Evolutionary conservation across 2,329 filamentous ascomycete genomes (phyloP).

Genomic region (Exserohilum rostratum): DNA sequence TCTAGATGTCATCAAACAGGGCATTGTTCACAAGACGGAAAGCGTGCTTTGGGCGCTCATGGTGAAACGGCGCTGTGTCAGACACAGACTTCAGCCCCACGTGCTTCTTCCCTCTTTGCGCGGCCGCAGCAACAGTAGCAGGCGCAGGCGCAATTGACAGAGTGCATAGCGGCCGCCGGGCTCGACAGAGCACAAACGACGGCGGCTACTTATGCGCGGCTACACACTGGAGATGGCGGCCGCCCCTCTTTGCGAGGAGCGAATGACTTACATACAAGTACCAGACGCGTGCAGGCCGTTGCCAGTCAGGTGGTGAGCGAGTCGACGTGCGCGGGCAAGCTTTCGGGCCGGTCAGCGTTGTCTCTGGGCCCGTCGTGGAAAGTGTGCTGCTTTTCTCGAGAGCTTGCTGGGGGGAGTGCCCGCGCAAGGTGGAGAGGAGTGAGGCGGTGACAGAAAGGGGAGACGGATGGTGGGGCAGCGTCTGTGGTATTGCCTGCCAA

Average conservation of each 20-base stretch:
- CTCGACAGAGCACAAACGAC: conserved; percentile 4
- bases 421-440: conserved; percentile 14
- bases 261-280: conserved; percentile 10
- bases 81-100: conserved; percentile 31
- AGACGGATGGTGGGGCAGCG: conserved; percentile 19
- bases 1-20: conserved; percentile 14
- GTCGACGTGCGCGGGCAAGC: neutral
- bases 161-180: neutral
- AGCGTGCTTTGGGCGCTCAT: conserved; percentile 26
- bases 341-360: neutral
- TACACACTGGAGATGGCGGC: neutral
- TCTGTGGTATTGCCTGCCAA: conserved; percentile 12
- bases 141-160: neutral
- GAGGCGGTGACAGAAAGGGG: conserved; percentile 21
- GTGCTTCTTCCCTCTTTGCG: conserved; percentile 30
- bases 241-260: neutral
- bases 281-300: conserved; percentile 7
- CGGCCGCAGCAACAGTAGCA: conserved; percentile 10
- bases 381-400: conserved; percentile 6
- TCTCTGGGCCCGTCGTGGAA: neutral
- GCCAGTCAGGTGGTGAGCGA: neutral
- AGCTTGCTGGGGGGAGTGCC: conserved; percentile 5
- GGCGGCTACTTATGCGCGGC: conserved; percentile 2
- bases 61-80: conserved; percentile 38
- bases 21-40: conserved; percentile 26